Percentiles rank a stretch among this genome's conserved stretches.
Conservation (phyloP, 805 yeast species). For the Danielozyma ontarioensis region DNA sequence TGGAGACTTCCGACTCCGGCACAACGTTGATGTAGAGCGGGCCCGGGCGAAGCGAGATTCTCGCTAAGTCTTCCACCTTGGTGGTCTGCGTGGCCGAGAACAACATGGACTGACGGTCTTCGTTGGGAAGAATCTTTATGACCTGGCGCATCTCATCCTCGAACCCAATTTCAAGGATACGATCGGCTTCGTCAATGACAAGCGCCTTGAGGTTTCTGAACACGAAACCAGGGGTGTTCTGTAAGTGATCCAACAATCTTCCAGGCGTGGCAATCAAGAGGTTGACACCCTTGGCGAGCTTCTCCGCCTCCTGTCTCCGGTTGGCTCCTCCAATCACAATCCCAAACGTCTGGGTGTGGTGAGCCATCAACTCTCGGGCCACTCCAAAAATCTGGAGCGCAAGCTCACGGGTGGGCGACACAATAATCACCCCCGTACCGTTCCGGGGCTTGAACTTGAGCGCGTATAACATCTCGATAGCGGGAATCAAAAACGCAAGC, state of each 20-base stretch:
- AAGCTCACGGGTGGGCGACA: conserved; percentile 95
- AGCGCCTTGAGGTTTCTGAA: conserved; percentile 92
- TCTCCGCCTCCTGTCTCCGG: conserved; percentile 95
- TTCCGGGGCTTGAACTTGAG: conserved; percentile 95
- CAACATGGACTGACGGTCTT: conserved; percentile 92
- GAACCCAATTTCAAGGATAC: conserved; percentile 95
- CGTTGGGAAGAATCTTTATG: conserved; percentile 85
- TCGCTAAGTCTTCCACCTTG: conserved; percentile 95
- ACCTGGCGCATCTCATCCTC: conserved; percentile 99
- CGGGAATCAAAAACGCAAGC: conserved; percentile 91
- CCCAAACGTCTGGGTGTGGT: conserved; percentile 90
- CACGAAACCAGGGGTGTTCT: conserved; percentile 89
- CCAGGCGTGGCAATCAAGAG: conserved; percentile 96
- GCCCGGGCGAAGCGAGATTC: conserved; percentile 91
- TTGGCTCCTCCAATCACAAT: conserved; percentile 98
- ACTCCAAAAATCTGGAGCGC: conserved; percentile 98
- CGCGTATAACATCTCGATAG: conserved; percentile 85
- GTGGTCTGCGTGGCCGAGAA: conserved; percentile 99
- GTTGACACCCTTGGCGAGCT: conserved; percentile 89
- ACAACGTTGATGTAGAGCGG: conserved; percentile 93
- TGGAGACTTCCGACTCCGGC: conserved; percentile 73
- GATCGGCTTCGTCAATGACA: conserved; percentile 96
- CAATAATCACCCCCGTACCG: conserved; percentile 95
- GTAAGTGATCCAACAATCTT: conserved; percentile 90
- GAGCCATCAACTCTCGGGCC: conserved; percentile 87